A percentile compares a stretch with the other conserved stretches of the same genome.
Evolutionary conservation across 2,329 filamentous ascomycete species (phyloP).

Genomic region (Verticillium dahliae): DNA sequence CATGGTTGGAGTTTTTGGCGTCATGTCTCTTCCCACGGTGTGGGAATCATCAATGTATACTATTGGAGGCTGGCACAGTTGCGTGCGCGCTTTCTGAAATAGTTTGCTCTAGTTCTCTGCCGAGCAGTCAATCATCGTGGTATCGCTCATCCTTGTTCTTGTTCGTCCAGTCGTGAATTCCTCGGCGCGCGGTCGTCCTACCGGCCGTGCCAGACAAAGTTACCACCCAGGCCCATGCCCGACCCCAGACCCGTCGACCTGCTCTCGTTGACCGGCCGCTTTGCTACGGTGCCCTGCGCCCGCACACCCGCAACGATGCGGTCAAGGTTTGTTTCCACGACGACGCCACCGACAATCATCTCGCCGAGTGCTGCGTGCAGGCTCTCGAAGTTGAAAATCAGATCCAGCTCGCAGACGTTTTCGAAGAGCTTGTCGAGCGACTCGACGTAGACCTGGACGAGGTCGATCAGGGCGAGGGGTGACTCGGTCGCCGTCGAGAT

Average conservation of each 20-base stretch:
- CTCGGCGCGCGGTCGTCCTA: constrained; percentile 13
- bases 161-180: not conserved
- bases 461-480: constrained; percentile 86
- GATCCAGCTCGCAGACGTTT: constrained; percentile 95
- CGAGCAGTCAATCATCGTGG: not conserved
- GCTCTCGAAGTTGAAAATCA: constrained; percentile 99
- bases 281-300: constrained; percentile 69
- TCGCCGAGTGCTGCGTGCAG: constrained; percentile 85
- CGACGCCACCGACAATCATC: constrained; percentile 93
- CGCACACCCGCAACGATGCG: constrained; percentile 81
- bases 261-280: constrained; percentile 70
- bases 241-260: constrained; percentile 37
- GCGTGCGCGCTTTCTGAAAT: not conserved
- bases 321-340: constrained; percentile 86
- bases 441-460: constrained; percentile 98
- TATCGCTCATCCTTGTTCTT: not conserved
- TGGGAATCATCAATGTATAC: not conserved
- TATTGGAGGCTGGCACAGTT: constrained; percentile 3
- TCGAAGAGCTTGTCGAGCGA: constrained; percentile 91
- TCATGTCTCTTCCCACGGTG: constrained; percentile 5
- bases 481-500: constrained; percentile 96
- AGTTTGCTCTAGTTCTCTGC: constrained; percentile 2
- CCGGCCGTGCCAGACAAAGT: constrained; percentile 47
- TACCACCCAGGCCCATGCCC: constrained; percentile 49
- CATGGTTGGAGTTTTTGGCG: constrained; percentile 11